Percentiles rank a stretch among this genome's conserved stretches.
These are phyloP conservation scores for Phytophthora idaei DNA, from an alignment of 352 stramenopile genomes.

Conservation along the genomic window DNA sequence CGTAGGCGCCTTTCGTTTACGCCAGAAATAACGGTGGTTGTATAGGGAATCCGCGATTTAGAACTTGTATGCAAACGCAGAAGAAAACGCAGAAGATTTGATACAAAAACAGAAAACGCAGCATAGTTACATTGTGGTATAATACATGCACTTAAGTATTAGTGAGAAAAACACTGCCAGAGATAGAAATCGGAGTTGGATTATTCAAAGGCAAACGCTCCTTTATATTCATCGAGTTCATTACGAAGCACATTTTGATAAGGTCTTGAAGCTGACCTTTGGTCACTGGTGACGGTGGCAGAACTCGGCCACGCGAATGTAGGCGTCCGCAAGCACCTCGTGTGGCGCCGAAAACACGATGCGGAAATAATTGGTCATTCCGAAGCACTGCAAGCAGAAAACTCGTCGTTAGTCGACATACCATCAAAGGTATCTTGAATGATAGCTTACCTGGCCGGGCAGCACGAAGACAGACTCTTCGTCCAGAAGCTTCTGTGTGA, in stretches of 20 bases:
- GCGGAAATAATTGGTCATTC: constrained; percentile 75
- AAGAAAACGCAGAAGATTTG: too few species aligned
- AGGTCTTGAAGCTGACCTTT: background rate
- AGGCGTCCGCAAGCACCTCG: constrained; percentile 69
- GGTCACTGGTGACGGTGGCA: constrained; percentile 52
- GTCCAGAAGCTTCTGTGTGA: constrained; percentile 93
- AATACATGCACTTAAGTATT: too few species aligned
- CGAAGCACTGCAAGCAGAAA: constrained; percentile 44
- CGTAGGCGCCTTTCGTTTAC: too few species aligned
- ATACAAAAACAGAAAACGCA: too few species aligned
- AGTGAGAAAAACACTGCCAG: too few species aligned
- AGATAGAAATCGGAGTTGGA: background rate
- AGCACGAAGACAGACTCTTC: constrained; percentile 97
- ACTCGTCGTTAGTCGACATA: constrained; percentile 5
- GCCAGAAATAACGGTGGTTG: too few species aligned
- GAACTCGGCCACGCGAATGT: constrained; percentile 63
- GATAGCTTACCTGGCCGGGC: constrained; percentile 71
- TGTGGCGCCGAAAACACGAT: constrained; percentile 76
- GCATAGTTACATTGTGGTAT: too few species aligned
- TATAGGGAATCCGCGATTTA: too few species aligned
- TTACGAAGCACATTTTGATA: background rate
- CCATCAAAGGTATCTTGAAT: background rate
- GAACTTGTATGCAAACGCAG: too few species aligned
- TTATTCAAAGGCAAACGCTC: background rate
- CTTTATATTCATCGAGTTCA: constrained; percentile 2